Evolutionary conservation across 2,329 filamentous ascomycete species (phyloP).

Genomic region (Neofusicoccum sp.): DNA sequence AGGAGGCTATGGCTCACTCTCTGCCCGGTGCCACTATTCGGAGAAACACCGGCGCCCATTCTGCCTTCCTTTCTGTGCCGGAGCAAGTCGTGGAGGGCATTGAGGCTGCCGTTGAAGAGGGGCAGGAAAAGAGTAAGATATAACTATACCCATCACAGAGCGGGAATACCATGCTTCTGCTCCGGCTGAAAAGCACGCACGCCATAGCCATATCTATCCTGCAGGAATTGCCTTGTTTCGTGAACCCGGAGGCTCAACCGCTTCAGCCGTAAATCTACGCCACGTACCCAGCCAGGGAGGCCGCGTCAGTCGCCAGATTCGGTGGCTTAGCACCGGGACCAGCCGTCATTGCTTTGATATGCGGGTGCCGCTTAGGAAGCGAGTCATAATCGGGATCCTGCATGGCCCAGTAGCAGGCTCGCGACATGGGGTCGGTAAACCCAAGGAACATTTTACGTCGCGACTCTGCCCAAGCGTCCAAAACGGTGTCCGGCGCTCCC

Average conservation of each 20-base stretch:
- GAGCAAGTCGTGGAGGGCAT: background rate
- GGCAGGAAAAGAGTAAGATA: background rate
- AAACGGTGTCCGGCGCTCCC: conserved; percentile 27
- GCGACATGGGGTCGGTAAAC: conserved; percentile 31
- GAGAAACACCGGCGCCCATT: conserved; percentile 8
- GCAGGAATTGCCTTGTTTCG: no score
- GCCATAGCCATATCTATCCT: no score
- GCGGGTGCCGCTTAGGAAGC: conserved; percentile 28
- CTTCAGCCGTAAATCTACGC: conserved; percentile 22
- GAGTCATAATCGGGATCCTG: conserved; percentile 28
- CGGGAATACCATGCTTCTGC: background rate
- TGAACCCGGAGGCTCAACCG: no score
- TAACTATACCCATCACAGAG: background rate
- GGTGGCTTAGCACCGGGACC: conserved; percentile 33
- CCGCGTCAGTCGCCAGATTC: conserved; percentile 28
- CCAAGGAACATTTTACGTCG: conserved; percentile 35
- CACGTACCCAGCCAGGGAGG: conserved; percentile 23
- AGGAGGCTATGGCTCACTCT: conserved; percentile 10
- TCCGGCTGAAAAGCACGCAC: background rate
- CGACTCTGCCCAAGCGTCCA: conserved; percentile 36
- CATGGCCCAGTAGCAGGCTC: conserved; percentile 17
- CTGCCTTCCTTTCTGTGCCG: conserved; percentile 2
- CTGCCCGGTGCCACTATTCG: background rate
- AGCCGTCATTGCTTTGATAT: conserved; percentile 26
- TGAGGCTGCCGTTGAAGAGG: background rate